These are phyloP conservation scores for Podospora pseudopauciseta DNA, from an alignment of 495 filamentous ascomycete genomes.

Conservation along the genomic window DNA sequence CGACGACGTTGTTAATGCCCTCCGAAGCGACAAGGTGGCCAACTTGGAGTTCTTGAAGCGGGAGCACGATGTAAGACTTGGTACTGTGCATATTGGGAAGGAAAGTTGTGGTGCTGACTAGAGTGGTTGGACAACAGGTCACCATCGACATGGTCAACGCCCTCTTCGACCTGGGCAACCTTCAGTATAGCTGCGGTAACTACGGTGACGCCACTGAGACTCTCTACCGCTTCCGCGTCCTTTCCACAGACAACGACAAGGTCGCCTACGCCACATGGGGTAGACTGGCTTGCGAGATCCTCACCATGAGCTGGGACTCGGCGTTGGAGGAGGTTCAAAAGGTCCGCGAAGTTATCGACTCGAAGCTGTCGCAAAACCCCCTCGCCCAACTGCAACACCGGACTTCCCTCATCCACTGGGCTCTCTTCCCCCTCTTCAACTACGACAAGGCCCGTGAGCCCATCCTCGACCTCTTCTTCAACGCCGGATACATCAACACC, in stretches of 20 bases:
- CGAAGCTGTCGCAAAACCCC: slow-evolving; percentile 89
- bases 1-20: slow-evolving; percentile 79
- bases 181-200: slow-evolving; percentile 94
- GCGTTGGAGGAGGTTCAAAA: slow-evolving; percentile 95
- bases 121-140: slow-evolving; percentile 46
- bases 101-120: slow-evolving; percentile 17
- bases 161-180: slow-evolving; percentile 89
- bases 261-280: slow-evolving; percentile 93
- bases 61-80: slow-evolving; percentile 66
- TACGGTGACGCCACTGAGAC: slow-evolving; percentile 83
- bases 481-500: slow-evolving; percentile 93
- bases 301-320: slow-evolving; percentile 87
- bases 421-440: slow-evolving; percentile 98
- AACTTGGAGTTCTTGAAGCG: slow-evolving; percentile 96
- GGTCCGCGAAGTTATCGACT: slow-evolving; percentile 89
- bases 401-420: slow-evolving; percentile 97
- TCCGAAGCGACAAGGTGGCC: slow-evolving; percentile 92
- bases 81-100: not conserved
- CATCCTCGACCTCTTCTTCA: slow-evolving; percentile 95
- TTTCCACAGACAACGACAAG: slow-evolving; percentile 97
- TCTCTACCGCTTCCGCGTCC: slow-evolving; percentile 92
- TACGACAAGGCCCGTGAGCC: slow-evolving; percentile 84
- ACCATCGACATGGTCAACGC: slow-evolving; percentile 91
- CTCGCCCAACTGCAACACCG: slow-evolving; percentile 90
- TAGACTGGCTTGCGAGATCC: slow-evolving; percentile 89